Evolutionary conservation across 2,329 filamentous ascomycete genomes (phyloP).

Genomic region (Neopestalotiopsis rosae): DNA sequence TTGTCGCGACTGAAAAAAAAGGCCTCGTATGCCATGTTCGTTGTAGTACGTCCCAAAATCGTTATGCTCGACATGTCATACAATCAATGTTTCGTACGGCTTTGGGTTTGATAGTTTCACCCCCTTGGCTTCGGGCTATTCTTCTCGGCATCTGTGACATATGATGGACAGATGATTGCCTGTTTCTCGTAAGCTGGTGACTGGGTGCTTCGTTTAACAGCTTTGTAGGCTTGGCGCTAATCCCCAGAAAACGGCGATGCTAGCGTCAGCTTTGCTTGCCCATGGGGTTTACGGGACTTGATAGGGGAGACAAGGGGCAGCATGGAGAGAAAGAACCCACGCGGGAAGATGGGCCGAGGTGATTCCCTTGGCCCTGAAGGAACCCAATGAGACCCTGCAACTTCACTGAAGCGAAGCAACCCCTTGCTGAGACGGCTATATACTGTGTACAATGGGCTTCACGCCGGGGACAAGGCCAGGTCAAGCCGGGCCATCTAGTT

Average conservation of each 20-base stretch:
- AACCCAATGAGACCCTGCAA: conserved; percentile 1
- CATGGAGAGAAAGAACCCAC: neutral
- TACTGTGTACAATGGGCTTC: neutral
- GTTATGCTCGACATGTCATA: too few relatives aligned
- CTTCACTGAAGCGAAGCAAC: neutral
- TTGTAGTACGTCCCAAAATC: too few relatives aligned
- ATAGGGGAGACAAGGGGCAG: too few relatives aligned
- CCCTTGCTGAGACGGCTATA: neutral
- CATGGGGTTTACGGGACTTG: conserved; percentile 6
- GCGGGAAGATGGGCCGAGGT: conserved; percentile 13
- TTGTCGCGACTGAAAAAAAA: neutral
- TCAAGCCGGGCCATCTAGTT: conserved; percentile 2
- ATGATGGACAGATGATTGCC: neutral
- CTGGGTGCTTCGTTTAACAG: neutral
- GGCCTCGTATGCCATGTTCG: too few relatives aligned
- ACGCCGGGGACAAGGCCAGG: neutral
- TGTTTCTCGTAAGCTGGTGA: neutral
- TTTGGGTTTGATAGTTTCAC: neutral
- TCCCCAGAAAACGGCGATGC: neutral
- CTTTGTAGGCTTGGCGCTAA: conserved; percentile 2
- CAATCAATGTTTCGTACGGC: too few relatives aligned
- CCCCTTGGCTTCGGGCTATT: neutral
- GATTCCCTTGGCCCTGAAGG: neutral
- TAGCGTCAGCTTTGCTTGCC: conserved; percentile 7
- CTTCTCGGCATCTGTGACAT: neutral